A percentile compares a stretch with the other conserved stretches of the same genome.
These are phyloP conservation scores for Tylopilus vinaceipallidus DNA, from an alignment of 768 basidiomycete genomes.

Conservation along the genomic window DNA sequence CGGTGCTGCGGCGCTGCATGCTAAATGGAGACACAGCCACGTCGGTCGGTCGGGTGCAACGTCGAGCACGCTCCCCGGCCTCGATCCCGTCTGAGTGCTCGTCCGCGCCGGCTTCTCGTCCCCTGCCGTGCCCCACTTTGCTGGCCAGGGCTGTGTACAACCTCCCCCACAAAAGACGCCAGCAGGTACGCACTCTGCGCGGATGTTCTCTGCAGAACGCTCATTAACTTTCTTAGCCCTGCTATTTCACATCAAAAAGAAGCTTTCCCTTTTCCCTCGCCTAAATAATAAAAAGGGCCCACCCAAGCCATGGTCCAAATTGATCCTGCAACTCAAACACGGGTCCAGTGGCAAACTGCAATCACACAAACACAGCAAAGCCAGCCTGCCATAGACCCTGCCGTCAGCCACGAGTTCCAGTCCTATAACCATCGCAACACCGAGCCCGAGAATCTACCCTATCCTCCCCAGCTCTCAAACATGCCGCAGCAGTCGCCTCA, in stretches of 20 bases:
- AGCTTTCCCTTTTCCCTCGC: conserved; percentile 34
- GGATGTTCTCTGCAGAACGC: conserved; percentile 30
- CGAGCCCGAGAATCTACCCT: conserved; percentile 24
- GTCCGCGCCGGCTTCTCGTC: conserved; percentile 15
- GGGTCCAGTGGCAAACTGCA: conserved; percentile 34
- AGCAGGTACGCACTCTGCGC: conserved; percentile 6
- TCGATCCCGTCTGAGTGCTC: too few species aligned
- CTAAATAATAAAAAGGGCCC: conserved; percentile 36
- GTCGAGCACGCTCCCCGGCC: conserved; percentile 12
- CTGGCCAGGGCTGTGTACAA: conserved; percentile 18
- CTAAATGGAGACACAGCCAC: conserved; percentile 36
- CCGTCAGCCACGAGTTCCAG: conserved; percentile 34
- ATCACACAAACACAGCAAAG: conserved; percentile 35
- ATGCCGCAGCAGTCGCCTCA: conserved; percentile 30
- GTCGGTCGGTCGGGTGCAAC: conserved; percentile 36
- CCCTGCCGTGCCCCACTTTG: conserved; percentile 1
- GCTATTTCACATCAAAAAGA: conserved; percentile 34
- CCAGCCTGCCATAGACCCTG: conserved; percentile 34
- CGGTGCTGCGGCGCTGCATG: conserved; percentile 36
- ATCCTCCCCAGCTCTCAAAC: conserved; percentile 30
- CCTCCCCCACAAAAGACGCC: conserved; percentile 16
- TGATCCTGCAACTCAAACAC: conserved; percentile 34
- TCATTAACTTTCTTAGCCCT: conserved; percentile 25
- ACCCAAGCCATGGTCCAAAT: conserved; percentile 31
- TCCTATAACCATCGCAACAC: conserved; percentile 30